phyloP scores from a whole-genome alignment of 2,329 filamentous ascomycete species.

The Pseudogymnoascus sp. region DNA sequence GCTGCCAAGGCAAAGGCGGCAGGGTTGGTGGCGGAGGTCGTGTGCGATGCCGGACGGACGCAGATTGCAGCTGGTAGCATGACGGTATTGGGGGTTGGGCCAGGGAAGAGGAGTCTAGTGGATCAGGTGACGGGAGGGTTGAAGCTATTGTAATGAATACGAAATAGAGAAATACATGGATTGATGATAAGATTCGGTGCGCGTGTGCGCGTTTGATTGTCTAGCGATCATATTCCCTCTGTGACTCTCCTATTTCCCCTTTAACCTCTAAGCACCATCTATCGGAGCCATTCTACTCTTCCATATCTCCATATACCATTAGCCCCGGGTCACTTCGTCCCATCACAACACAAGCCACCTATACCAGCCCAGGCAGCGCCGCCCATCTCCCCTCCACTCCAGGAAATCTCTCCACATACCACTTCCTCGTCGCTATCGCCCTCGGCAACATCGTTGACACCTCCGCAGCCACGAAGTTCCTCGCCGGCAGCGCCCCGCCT shows the following conservation, averaged over 20 bases:
- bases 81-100: conserved; percentile 81
- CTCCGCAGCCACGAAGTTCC: conserved; percentile 80
- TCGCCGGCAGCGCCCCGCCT: conserved; percentile 61
- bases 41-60: conserved; percentile 91
- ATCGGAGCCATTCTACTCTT: background rate
- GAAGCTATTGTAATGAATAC: conserved; percentile 61
- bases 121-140: conserved; percentile 79
- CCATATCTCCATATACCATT: background rate
- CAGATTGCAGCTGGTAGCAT: conserved; percentile 92
- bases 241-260: background rate
- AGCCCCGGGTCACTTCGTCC: background rate
- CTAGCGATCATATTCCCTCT: background rate
- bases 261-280: background rate
- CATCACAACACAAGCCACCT: background rate
- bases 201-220: background rate
- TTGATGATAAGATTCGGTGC: background rate
- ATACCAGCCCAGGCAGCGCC: conserved; percentile 49
- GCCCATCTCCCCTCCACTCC: conserved; percentile 69
- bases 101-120: conserved; percentile 77
- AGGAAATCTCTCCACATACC: conserved; percentile 87
- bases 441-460: conserved; percentile 84
- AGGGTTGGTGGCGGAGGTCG: conserved; percentile 81
- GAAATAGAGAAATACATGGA: conserved; percentile 18
- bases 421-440: conserved; percentile 70
- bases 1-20: conserved; percentile 75